Conservation (phyloP, 2,329 filamentous ascomycete species). For the Trichoderma guizhouense region DNA sequence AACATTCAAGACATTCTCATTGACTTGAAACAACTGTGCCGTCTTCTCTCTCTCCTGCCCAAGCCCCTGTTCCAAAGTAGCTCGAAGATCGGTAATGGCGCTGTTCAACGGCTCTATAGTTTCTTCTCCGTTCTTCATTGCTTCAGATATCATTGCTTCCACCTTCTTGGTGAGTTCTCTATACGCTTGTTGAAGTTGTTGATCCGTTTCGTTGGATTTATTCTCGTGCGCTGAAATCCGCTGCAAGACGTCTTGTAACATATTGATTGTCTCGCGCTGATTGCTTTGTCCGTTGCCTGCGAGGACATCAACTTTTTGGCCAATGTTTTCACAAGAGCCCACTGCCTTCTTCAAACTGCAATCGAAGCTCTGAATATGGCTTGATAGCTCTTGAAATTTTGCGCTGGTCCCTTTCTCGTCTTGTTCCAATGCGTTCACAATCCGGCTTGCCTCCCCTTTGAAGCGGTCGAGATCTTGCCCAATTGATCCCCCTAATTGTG, state of each 20-base stretch:
- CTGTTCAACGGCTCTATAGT: slow-evolving; percentile 21
- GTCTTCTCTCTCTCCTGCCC: slow-evolving; percentile 23
- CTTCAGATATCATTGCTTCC: slow-evolving; percentile 18
- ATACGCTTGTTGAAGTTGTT: slow-evolving; percentile 21
- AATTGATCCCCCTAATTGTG: neutral
- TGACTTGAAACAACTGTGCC: slow-evolving; percentile 17
- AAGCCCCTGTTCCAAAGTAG: slow-evolving; percentile 25
- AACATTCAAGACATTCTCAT: neutral
- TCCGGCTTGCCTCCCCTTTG: neutral
- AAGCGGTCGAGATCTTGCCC: neutral
- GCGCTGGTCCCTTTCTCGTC: neutral
- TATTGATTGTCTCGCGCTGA: slow-evolving; percentile 4
- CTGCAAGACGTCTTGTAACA: slow-evolving; percentile 20
- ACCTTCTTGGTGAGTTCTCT: slow-evolving; percentile 23
- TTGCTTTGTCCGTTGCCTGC: slow-evolving; percentile 12
- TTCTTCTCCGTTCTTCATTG: slow-evolving; percentile 19
- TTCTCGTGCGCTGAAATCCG: slow-evolving; percentile 24
- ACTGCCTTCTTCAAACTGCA: slow-evolving; percentile 10
- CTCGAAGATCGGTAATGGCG: slow-evolving; percentile 23
- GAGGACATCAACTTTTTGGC: slow-evolving; percentile 18
- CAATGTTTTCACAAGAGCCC: slow-evolving; percentile 21
- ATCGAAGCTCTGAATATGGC: neutral
- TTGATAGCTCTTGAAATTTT: neutral
- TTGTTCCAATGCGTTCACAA: neutral
- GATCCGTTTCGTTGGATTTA: slow-evolving; percentile 24